A percentile compares a stretch with the other conserved stretches of the same genome.
Evolutionary conservation across 257 asterid species (phyloP).

Genomic region (Nicotiana sylvestris): DNA sequence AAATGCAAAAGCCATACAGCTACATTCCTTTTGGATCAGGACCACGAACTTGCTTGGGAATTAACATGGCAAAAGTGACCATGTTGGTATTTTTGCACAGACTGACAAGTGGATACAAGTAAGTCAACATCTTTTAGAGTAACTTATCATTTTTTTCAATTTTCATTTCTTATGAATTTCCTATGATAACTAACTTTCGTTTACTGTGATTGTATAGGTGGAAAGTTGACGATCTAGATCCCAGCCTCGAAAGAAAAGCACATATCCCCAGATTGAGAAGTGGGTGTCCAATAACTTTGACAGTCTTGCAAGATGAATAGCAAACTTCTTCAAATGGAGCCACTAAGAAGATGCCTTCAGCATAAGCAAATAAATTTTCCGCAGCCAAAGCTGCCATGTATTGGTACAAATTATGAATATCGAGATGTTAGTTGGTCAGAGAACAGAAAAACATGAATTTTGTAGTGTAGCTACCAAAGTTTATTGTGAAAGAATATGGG

Average conservation of each 20-base stretch:
- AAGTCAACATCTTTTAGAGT: conserved; percentile 6
- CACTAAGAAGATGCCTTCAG: background rate
- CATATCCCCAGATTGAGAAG: conserved; percentile 55
- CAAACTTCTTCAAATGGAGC: background rate
- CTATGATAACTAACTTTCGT: background rate
- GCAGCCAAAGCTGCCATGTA: too few relatives aligned
- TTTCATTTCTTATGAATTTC: background rate
- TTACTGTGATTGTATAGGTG: conserved; percentile 32
- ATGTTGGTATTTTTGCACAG: conserved; percentile 53
- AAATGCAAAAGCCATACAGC: conserved; percentile 50
- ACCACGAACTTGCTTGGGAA: conserved; percentile 60
- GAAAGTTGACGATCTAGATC: conserved; percentile 54
- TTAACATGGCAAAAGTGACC: conserved; percentile 56
- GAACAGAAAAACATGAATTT: background rate
- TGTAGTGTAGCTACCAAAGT: background rate
- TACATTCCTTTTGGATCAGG: conserved; percentile 66
- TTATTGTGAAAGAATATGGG: background rate
- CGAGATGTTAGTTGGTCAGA: too few relatives aligned
- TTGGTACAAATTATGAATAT: too few relatives aligned
- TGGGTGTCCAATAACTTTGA: conserved; percentile 57
- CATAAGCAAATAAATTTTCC: too few relatives aligned
- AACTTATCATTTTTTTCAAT: background rate
- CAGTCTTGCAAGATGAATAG: conserved; percentile 15
- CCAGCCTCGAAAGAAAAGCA: conserved; percentile 44
- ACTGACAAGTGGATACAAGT: conserved; percentile 50